Evolutionary conservation across 2,329 filamentous ascomycete species (phyloP).

Genomic region (Aspergillus pseudonomiae): DNA sequence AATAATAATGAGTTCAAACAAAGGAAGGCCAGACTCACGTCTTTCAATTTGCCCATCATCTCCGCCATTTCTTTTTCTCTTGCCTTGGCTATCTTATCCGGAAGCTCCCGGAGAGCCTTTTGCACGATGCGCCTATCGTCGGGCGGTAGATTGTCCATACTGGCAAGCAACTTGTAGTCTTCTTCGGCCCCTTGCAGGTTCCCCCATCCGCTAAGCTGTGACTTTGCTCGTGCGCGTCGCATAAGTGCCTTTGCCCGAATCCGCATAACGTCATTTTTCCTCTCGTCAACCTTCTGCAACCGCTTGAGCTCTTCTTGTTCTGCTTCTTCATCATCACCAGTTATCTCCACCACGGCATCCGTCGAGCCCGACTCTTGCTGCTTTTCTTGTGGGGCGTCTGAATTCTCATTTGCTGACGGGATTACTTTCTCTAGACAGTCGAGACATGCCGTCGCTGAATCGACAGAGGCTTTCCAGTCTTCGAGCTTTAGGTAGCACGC

Average conservation of each 20-base stretch:
- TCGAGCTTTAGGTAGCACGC: conserved; percentile 84
- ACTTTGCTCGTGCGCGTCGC: conserved; percentile 73
- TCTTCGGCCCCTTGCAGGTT: conserved; percentile 75
- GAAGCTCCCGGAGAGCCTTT: conserved; percentile 66
- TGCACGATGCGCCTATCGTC: conserved; percentile 71
- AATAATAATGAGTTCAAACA: not conserved
- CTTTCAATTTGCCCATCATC: conserved; percentile 97
- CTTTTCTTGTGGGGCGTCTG: conserved; percentile 18
- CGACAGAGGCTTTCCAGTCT: conserved; percentile 82
- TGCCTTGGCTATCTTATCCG: conserved; percentile 71
- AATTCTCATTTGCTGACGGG: conserved; percentile 37
- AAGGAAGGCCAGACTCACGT: conserved; percentile 51
- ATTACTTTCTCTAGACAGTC: conserved; percentile 70
- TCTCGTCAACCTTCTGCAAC: conserved; percentile 49
- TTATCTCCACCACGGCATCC: conserved; percentile 52
- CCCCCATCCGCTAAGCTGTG: conserved; percentile 75
- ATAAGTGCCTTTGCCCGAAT: conserved; percentile 83
- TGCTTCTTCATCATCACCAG: conserved; percentile 43
- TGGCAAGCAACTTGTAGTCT: conserved; percentile 75
- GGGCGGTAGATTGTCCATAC: conserved; percentile 60
- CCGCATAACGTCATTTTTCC: conserved; percentile 67
- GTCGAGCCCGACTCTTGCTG: conserved; percentile 14
- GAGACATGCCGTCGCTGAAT: conserved; percentile 71
- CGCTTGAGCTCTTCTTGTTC: conserved; percentile 48
- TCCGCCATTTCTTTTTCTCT: conserved; percentile 88